These are phyloP conservation scores for Capsicum pubescens DNA, from an alignment of 257 asterid species.

Conservation along the genomic window DNA sequence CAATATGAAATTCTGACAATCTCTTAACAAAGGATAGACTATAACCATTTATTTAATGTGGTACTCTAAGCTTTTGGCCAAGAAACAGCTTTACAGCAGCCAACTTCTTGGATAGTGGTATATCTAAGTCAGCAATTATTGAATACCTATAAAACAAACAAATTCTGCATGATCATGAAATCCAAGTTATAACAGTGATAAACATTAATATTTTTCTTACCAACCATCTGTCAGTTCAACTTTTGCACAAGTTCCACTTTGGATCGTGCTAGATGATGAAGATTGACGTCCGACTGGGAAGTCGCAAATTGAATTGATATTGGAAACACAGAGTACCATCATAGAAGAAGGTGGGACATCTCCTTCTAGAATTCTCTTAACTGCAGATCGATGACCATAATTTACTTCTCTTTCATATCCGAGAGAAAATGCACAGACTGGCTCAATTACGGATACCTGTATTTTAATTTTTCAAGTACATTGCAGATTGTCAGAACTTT, in stretches of 20 bases:
- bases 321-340: constrained; percentile 90
- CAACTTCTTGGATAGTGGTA: constrained; percentile 66
- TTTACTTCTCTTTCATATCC: constrained; percentile 88
- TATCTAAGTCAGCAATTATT: constrained; percentile 77
- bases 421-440: constrained; percentile 25
- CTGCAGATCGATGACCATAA: constrained; percentile 90
- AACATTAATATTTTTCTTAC: constrained; percentile 55
- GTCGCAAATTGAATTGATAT: constrained; percentile 50
- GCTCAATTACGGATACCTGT: constrained; percentile 58
- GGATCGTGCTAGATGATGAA: constrained; percentile 42
- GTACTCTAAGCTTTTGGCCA: constrained; percentile 96
- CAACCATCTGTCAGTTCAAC: constrained; percentile 96
- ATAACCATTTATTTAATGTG: constrained; percentile 36
- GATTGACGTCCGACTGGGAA: constrained; percentile 46
- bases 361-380: constrained; percentile 87
- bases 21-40: constrained; percentile 24
- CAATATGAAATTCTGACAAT: constrained; percentile 38
- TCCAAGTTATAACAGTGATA: not conserved
- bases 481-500: constrained; percentile 67
- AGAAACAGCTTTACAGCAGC: constrained; percentile 78
- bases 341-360: constrained; percentile 78
- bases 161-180: constrained; percentile 33
- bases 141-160: constrained; percentile 66
- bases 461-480: constrained; percentile 87
- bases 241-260: constrained; percentile 46